Conservation (phyloP, 768 basidiomycete genomes). For the Serendipita sp. region DNA sequence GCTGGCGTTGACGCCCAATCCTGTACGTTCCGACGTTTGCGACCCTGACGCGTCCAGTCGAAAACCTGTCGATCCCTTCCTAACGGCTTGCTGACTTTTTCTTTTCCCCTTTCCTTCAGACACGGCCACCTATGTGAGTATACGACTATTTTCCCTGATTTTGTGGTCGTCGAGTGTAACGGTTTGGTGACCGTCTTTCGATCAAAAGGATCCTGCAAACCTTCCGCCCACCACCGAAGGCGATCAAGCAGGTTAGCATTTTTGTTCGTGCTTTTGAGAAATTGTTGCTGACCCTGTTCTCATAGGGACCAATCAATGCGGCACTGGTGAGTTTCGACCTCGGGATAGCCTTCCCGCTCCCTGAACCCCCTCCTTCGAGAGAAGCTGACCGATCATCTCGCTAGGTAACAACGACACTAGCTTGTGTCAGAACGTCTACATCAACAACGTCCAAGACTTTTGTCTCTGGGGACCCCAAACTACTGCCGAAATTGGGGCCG, state of each 20-base stretch:
- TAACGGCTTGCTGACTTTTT: neutral
- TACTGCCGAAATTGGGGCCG: neutral
- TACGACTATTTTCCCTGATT: neutral
- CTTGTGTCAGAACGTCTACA: constrained; percentile 18
- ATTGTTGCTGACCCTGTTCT: neutral
- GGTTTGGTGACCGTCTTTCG: neutral
- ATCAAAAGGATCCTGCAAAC: neutral
- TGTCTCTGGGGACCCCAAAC: constrained; percentile 6
- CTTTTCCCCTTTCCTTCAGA: neutral
- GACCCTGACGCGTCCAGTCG: too few species aligned
- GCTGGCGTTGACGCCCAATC: too few species aligned
- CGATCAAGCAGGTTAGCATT: neutral
- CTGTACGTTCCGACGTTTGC: too few species aligned
- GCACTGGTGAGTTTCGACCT: too few species aligned
- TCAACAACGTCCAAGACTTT: constrained; percentile 12
- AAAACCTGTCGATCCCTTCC: too few species aligned
- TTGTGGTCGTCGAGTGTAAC: neutral
- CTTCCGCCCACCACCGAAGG: neutral
- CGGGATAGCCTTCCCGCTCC: too few species aligned
- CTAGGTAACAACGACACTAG: constrained; percentile 16
- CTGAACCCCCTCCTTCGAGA: too few species aligned
- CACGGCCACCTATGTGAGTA: neutral
- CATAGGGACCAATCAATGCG: constrained; percentile 17
- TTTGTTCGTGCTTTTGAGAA: neutral
- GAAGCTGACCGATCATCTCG: too few species aligned